Percentiles rank a stretch among this genome's conserved stretches.
Conservation (phyloP, 2,329 filamentous ascomycete genomes). For the Helotiales sp. region DNA sequence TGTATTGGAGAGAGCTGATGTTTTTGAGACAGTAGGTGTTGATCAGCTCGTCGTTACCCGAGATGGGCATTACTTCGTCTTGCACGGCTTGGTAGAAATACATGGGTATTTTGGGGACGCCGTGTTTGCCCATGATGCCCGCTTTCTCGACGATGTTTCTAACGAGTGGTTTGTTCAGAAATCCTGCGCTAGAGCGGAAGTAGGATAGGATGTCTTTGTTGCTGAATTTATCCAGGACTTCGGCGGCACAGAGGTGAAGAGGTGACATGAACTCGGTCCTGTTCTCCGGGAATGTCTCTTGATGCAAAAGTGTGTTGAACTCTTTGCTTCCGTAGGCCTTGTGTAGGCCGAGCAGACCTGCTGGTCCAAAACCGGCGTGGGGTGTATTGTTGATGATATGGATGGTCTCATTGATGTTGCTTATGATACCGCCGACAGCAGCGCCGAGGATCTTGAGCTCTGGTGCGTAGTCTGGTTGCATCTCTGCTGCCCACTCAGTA, state of each 20-base stretch:
- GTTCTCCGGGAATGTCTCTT: background rate
- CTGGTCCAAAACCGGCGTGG: conserved; percentile 8
- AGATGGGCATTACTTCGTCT: conserved; percentile 6
- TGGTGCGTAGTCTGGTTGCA: conserved; percentile 13
- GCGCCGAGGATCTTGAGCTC: conserved; percentile 16
- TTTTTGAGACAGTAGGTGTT: background rate
- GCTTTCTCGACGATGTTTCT: conserved; percentile 10
- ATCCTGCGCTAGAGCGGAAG: background rate
- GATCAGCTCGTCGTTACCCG: conserved; percentile 10
- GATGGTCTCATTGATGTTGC: conserved; percentile 12
- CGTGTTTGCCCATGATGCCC: conserved; percentile 13
- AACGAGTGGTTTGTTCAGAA: background rate
- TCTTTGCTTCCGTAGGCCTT: conserved; percentile 4
- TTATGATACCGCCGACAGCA: conserved; percentile 5
- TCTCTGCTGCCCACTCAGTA: conserved; percentile 13
- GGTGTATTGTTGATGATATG: conserved; percentile 4
- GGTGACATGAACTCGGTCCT: conserved; percentile 2
- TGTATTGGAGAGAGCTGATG: conserved; percentile 5
- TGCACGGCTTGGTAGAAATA: conserved; percentile 14
- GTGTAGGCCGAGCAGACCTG: conserved; percentile 12
- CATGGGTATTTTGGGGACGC: conserved; percentile 8
- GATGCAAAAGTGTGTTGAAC: background rate
- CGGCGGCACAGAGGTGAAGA: background rate
- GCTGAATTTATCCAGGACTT: background rate
- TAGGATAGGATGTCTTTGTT: background rate